phyloP scores from a whole-genome alignment of 2,329 filamentous ascomycete genomes.

The Hymenotorrendiella dingleyae region DNA sequence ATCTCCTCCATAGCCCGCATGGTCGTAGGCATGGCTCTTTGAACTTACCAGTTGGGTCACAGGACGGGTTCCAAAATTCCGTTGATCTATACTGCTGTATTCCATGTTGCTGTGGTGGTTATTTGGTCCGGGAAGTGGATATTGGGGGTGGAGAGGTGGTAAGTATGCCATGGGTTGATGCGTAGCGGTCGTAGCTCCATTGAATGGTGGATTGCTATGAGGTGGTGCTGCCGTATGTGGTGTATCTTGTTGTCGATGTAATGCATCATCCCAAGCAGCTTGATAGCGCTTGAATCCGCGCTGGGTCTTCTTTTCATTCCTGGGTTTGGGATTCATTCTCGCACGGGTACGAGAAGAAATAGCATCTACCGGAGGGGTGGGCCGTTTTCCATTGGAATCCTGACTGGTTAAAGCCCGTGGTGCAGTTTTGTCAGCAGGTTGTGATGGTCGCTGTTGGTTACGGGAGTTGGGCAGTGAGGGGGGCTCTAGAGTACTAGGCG shows the following conservation, averaged over 20 bases:
- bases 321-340: conserved; percentile 11
- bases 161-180: neutral
- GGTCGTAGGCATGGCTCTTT: no score
- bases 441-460: conserved; percentile 10
- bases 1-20: neutral
- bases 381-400: conserved; percentile 1
- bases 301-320: conserved; percentile 20
- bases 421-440: no score
- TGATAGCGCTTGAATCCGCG: conserved; percentile 31
- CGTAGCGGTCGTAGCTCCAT: conserved; percentile 1
- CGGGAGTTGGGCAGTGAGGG: conserved; percentile 10
- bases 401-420: neutral
- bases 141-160: neutral
- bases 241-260: conserved; percentile 20
- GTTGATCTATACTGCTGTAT: neutral
- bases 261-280: conserved; percentile 31
- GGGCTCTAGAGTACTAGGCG: conserved; percentile 14
- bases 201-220: neutral
- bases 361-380: neutral
- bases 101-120: neutral
- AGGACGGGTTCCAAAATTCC: neutral
- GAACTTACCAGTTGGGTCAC: conserved; percentile 5
- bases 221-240: neutral
- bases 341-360: conserved; percentile 20
- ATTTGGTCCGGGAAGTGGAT: neutral